Evolutionary conservation across 164 flowering plant genomes (phyloP).

Genomic region (Protea cynaroides): DNA sequence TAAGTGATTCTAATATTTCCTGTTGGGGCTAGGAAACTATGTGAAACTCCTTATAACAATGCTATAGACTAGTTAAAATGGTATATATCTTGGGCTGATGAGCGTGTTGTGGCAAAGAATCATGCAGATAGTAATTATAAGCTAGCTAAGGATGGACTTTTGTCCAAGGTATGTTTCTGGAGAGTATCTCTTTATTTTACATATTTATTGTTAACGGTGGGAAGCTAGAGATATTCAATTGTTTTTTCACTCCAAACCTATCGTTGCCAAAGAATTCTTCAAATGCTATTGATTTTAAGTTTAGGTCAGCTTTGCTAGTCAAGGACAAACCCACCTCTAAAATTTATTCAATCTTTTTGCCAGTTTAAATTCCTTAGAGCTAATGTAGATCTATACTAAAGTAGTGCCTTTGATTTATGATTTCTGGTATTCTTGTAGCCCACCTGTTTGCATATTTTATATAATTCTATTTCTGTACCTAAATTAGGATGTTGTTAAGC

Average conservation of each 20-base stretch:
- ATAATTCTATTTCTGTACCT: no score
- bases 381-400: no score
- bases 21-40: slow-evolving; percentile 51
- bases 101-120: slow-evolving; percentile 52
- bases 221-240: not conserved
- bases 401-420: no score
- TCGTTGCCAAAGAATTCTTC: no score
- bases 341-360: no score
- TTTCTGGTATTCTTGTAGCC: not conserved
- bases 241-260: no score
- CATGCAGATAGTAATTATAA: slow-evolving; percentile 70
- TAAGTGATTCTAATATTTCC: slow-evolving; percentile 27
- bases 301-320: no score
- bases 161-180: slow-evolving; percentile 56
- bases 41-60: slow-evolving; percentile 53
- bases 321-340: no score
- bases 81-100: slow-evolving; percentile 86
- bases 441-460: not conserved
- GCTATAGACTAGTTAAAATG: slow-evolving; percentile 81
- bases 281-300: no score
- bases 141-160: slow-evolving; percentile 60
- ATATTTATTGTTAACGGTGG: not conserved
- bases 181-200: not conserved
- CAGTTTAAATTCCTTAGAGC: no score
- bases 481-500: no score